phyloP scores from a whole-genome alignment of 495 filamentous ascomycete species.

The Evansstolkia leycettana region DNA sequence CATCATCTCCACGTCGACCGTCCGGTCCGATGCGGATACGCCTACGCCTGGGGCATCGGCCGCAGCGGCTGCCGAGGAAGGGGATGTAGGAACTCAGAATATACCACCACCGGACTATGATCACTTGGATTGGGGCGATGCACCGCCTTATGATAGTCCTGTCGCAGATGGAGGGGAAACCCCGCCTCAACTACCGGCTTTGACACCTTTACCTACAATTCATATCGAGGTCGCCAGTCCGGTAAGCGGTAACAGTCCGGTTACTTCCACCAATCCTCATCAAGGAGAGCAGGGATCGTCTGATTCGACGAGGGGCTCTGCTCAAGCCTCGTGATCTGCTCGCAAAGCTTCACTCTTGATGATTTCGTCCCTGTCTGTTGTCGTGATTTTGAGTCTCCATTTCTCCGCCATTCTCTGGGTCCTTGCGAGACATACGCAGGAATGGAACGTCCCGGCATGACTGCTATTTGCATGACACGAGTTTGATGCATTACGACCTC shows the following conservation, averaged over 20 bases:
- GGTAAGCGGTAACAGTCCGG: conserved; percentile 14
- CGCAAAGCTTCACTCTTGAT: too few relatives aligned
- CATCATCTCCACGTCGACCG: conserved; percentile 13
- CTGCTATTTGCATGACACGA: too few relatives aligned
- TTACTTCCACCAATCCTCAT: conserved; percentile 13
- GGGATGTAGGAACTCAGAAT: conserved; percentile 20
- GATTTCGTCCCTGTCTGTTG: too few relatives aligned
- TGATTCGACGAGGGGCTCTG: not conserved
- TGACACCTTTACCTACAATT: conserved; percentile 25
- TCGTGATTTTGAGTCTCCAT: too few relatives aligned
- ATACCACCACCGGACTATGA: conserved; percentile 36
- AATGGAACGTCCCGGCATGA: too few relatives aligned
- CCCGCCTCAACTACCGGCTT: conserved; percentile 9
- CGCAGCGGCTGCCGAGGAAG: conserved; percentile 12
- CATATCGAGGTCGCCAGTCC: conserved; percentile 29
- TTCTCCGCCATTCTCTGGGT: too few relatives aligned
- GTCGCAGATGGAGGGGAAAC: conserved; percentile 8
- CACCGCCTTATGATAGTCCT: conserved; percentile 31
- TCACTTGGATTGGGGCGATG: conserved; percentile 37
- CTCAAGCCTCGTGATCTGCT: not conserved
- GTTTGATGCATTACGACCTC: too few relatives aligned
- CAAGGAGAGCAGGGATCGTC: conserved; percentile 2
- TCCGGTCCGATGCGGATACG: conserved; percentile 18
- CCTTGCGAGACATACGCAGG: too few relatives aligned
- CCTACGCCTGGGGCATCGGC: conserved; percentile 11